Evolutionary conservation across 1,284 basidiomycete species (phyloP).

Genomic region (Microbotryum intermedium): DNA sequence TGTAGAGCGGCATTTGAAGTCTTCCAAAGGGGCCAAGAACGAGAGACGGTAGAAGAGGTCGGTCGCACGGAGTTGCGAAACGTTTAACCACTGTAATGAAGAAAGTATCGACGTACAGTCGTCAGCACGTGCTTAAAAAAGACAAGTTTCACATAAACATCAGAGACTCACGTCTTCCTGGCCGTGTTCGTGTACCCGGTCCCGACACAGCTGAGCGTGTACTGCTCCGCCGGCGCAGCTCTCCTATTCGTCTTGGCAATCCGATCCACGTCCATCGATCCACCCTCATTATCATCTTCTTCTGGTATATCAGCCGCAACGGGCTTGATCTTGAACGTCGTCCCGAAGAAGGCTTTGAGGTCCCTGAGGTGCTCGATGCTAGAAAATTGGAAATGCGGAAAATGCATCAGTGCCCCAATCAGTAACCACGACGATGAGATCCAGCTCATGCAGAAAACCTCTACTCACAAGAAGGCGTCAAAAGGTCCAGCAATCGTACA

Average conservation of each 20-base stretch:
- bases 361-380: slow-evolving; percentile 89
- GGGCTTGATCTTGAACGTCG: slow-evolving; percentile 47
- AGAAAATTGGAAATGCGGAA: background rate
- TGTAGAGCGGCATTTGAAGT: no score
- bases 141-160: no score
- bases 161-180: slow-evolving; percentile 33
- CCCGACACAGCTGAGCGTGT: slow-evolving; percentile 43
- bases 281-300: slow-evolving; percentile 24
- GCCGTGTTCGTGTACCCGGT: slow-evolving; percentile 46
- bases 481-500: slow-evolving; percentile 65
- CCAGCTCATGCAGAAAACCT: slow-evolving; percentile 8
- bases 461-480: slow-evolving; percentile 28
- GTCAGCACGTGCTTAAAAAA: no score
- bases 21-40: no score
- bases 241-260: slow-evolving; percentile 2
- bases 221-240: slow-evolving; percentile 25
- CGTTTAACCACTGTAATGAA: no score
- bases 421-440: slow-evolving; percentile 29
- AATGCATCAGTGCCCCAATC: slow-evolving; percentile 30
- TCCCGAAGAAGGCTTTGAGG: slow-evolving; percentile 68
- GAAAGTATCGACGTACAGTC: no score
- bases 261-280: slow-evolving; percentile 8
- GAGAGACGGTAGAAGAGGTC: no score
- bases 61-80: no score
- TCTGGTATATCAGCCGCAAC: slow-evolving; percentile 15